Evolutionary conservation across 208 protist genomes (phyloP), one percentile per base, ranked within the genome.

Genomic region (Borovskyia barvae): DNA sequence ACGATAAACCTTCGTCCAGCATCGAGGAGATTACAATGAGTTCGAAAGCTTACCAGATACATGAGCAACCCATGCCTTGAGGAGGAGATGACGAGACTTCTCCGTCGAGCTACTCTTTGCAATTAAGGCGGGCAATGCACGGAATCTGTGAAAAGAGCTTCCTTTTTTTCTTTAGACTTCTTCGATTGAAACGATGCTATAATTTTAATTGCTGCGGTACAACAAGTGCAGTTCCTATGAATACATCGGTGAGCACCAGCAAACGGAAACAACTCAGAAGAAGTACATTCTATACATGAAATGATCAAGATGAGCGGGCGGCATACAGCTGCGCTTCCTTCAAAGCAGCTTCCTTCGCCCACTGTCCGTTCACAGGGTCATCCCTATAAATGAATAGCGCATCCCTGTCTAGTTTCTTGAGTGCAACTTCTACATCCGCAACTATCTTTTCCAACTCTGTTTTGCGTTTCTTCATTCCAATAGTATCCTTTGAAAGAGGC

Each of bases 311-410:
- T 0, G 37, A 32, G 19, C 37, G 68, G 35, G 72, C 51, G 33
- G 66, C 66, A 39, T 75, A 86, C 39, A 59, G 67, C 33, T 73
- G 75, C 17, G 89, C 85, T 29, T 90, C 89, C 35, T 93, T 72
- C 45, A 90, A 30, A 25, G 89, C 89, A 9, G 80, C 77, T 49
- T 77, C 79, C 42, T 92, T 95, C 2, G 80, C 71, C 77, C 80
- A 86, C 46, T 90, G 72, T 11, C 72, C 82, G 58, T 76, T 80
- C 8, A 81, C 79, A 20, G 85, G 85, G 45, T 93, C 83, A 58
- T 95, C 88, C 24, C 83, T 81, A 74, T 96, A 97, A 33, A 97
- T 64, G 56, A 93, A 93, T 8, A 97, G 71, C 30, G 82, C 80
- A 50, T 97, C 86, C 12, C 79, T 86, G 24, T 94, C 77, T 14